Evolutionary conservation across 208 protist species (phyloP).

Genomic region (Trypanosoma theileri): DNA sequence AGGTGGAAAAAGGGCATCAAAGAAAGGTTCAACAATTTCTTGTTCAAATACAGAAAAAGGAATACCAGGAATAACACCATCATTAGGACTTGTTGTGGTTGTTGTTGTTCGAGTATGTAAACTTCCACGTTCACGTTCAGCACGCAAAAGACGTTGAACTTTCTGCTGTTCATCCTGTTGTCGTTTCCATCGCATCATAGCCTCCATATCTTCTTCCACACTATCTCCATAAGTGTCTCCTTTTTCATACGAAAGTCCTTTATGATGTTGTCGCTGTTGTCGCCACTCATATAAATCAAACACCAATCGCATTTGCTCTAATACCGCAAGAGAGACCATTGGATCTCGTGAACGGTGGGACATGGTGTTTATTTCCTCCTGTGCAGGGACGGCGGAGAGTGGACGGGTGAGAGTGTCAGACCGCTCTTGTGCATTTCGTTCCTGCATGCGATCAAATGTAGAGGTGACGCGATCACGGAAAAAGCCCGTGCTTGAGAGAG

Average conservation of each 20-base stretch:
- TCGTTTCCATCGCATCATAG: conserved; percentile 24
- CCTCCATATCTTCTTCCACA: conserved; percentile 3
- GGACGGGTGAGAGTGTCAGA: neutral
- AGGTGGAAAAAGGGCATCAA: conserved; percentile 41
- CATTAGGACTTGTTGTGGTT: too few relatives aligned
- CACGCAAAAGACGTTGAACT: neutral
- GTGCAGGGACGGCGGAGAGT: too few relatives aligned
- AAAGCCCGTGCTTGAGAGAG: neutral
- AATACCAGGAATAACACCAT: conserved; percentile 24
- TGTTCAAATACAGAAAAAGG: conserved; percentile 52
- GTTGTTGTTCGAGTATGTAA: neutral
- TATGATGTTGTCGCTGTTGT: neutral
- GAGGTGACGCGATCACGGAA: neutral
- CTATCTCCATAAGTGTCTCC: neutral
- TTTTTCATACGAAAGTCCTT: neutral
- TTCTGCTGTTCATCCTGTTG: conserved; percentile 11
- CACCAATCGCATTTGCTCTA: conserved; percentile 23
- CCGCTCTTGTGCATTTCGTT: neutral
- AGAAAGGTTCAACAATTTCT: conserved; percentile 55
- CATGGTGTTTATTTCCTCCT: conserved; percentile 1
- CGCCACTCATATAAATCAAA: conserved; percentile 27
- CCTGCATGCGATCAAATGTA: neutral
- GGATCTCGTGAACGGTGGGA: conserved; percentile 13
- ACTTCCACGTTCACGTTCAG: neutral
- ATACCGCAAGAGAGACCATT: conserved; percentile 8